phyloP scores from a whole-genome alignment of 2,329 filamentous ascomycete species.

The Beauveria medogensis region DNA sequence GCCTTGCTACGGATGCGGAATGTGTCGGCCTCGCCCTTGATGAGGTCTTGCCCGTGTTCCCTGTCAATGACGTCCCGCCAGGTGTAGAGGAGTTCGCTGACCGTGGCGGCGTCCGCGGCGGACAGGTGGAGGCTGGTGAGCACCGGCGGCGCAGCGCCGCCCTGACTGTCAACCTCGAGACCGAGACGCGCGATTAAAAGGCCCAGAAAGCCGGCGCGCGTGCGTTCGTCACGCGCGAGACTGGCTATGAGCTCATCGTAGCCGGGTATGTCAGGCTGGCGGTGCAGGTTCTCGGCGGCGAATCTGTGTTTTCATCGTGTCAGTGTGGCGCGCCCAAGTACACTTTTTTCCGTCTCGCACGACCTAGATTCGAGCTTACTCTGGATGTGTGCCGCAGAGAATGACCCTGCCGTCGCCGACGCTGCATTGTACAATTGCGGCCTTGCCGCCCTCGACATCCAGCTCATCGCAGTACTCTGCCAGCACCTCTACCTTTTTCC shows the following conservation, averaged over 20 bases:
- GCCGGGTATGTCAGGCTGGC: conserved; percentile 55
- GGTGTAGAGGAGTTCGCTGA: conserved; percentile 58
- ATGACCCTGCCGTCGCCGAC: conserved; percentile 73
- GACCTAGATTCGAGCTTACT: conserved; percentile 42
- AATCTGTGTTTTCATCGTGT: conserved; percentile 52
- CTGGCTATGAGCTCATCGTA: conserved; percentile 64
- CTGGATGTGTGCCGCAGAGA: conserved; percentile 83
- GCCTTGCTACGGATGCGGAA: conserved; percentile 68
- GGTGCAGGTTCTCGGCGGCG: conserved; percentile 66
- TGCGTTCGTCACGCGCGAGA: conserved; percentile 60
- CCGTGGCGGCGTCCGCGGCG: conserved; percentile 53
- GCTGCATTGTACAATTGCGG: conserved; percentile 76
- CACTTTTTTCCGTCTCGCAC: no score
- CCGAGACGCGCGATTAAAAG: conserved; percentile 74
- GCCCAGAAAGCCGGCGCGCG: conserved; percentile 67
- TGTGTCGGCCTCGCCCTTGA: conserved; percentile 73
- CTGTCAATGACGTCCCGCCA: conserved; percentile 60
- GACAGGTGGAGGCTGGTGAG: conserved; percentile 80
- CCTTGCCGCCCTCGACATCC: conserved; percentile 68
- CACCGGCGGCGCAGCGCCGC: conserved; percentile 61
- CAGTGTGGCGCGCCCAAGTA: conserved; percentile 9
- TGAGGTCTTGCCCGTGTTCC: conserved; percentile 59
- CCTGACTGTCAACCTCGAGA: conserved; percentile 65
- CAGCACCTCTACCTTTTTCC: conserved; percentile 67
- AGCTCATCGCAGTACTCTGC: conserved; percentile 71